Percentiles rank a stretch among this genome's conserved stretches.
Conservation (phyloP, 148 eudicot species). For the Rhododendron simsii region DNA sequence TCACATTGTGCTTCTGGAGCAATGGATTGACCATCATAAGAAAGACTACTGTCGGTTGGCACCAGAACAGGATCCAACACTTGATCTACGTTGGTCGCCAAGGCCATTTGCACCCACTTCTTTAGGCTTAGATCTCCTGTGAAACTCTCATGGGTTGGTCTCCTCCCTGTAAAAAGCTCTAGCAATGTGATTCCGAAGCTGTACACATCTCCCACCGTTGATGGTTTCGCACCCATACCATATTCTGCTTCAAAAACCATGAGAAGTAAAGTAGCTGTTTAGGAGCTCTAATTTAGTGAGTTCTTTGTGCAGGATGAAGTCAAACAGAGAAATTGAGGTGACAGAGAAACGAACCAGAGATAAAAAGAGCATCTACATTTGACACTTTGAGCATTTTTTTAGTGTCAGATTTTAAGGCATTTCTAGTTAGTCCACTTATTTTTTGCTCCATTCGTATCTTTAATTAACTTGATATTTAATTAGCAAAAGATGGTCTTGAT, state of each 20-base stretch:
- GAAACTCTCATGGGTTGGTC: constrained; percentile 35
- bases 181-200: constrained; percentile 49
- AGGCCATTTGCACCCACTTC: constrained; percentile 37
- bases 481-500: too few relatives aligned
- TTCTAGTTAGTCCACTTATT: too few relatives aligned
- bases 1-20: neutral
- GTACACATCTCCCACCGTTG: constrained; percentile 50
- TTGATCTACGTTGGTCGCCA: constrained; percentile 21
- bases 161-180: constrained; percentile 50
- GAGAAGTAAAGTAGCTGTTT: neutral
- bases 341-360: too few relatives aligned
- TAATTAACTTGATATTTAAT: too few relatives aligned
- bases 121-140: constrained; percentile 28
- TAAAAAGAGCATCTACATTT: too few relatives aligned
- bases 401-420: too few relatives aligned
- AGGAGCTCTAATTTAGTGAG: neutral
- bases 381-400: too few relatives aligned
- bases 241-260: constrained; percentile 31
- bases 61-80: constrained; percentile 30
- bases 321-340: too few relatives aligned
- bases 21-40: neutral
- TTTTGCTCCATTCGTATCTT: too few relatives aligned
- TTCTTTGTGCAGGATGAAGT: too few relatives aligned
- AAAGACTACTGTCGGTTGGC: neutral
- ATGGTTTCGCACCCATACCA: constrained; percentile 44